Percentiles rank a stretch among this genome's conserved stretches.
Conservation (phyloP, 176 grass and related monocot genomes). For the Aegilops tauschii region DNA sequence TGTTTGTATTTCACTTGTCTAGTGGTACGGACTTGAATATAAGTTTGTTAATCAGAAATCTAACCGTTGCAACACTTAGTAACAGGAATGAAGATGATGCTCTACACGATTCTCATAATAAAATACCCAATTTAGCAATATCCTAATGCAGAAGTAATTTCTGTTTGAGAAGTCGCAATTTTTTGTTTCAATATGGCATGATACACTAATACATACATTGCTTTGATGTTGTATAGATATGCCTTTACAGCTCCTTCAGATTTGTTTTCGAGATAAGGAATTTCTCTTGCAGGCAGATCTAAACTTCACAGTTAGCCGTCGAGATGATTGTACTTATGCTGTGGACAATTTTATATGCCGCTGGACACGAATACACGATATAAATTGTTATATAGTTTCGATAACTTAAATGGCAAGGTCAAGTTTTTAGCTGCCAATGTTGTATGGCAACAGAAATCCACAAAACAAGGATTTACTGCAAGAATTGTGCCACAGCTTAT, state of each 20-base stretch:
- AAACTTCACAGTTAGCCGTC: not conserved
- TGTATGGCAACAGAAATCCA: not conserved
- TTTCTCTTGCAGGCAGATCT: not conserved
- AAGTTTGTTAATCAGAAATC: not conserved
- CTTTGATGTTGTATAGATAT: not conserved
- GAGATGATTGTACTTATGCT: not conserved
- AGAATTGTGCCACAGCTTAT: not conserved
- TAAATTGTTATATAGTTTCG: not conserved
- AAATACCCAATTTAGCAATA: not conserved
- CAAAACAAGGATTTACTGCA: not conserved
- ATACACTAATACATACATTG: not conserved
- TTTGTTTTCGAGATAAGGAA: not conserved
- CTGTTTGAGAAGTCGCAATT: not conserved
- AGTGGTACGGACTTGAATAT: not conserved
- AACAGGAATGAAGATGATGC: not conserved
- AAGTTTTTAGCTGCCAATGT: not conserved
- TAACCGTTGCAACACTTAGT: not conserved
- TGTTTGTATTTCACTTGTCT: not conserved
- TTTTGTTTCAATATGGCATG: not conserved
- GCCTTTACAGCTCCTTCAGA: not conserved
- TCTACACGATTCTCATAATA: not conserved
- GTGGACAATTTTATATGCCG: not conserved
- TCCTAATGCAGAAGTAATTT: not conserved
- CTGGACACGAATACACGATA: not conserved
- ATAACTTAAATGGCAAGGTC: not conserved